phyloP scores from a whole-genome alignment of 352 stramenopile species.

The Phytophthora capsici region DNA sequence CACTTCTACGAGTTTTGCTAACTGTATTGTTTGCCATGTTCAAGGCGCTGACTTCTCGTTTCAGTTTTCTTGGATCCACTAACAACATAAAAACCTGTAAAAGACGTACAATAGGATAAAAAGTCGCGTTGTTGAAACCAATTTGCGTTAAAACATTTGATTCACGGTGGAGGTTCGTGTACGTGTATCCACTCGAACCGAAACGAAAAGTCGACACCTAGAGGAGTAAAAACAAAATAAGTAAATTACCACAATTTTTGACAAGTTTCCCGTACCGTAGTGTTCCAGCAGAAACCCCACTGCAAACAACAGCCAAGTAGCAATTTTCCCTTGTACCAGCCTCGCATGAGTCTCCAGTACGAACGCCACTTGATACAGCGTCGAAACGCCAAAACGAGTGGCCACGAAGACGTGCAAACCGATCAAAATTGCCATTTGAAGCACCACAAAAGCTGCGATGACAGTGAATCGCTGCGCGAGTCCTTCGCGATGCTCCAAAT shows the following conservation, averaged over 20 bases:
- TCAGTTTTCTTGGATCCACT: too few species aligned
- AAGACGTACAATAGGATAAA: too few species aligned
- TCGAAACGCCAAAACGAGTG: slow-evolving; percentile 32
- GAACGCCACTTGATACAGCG: slow-evolving; percentile 55
- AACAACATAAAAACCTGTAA: too few species aligned
- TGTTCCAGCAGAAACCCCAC: slow-evolving; percentile 38
- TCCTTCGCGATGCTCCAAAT: slow-evolving; percentile 11
- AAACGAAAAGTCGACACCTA: slow-evolving; percentile 25
- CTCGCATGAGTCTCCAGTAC: slow-evolving; percentile 52
- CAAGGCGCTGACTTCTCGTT: too few species aligned
- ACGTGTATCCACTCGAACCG: slow-evolving; percentile 11
- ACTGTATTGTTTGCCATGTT: too few species aligned
- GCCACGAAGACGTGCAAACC: slow-evolving; percentile 36
- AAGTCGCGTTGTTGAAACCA: too few species aligned
- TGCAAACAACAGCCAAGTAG: slow-evolving; percentile 37
- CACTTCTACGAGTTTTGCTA: too few species aligned
- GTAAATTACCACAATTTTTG: background rate
- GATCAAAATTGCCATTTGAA: slow-evolving; percentile 35
- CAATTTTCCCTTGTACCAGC: slow-evolving; percentile 51
- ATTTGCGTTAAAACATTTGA: background rate
- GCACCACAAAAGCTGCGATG: slow-evolving; percentile 30
- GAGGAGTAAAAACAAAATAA: background rate
- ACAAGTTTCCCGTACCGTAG: slow-evolving; percentile 23
- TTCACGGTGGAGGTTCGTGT: background rate
- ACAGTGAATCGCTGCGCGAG: slow-evolving; percentile 22